Evolutionary conservation across 1,284 basidiomycete genomes (phyloP).

Genomic region (Irpex lacteus): DNA sequence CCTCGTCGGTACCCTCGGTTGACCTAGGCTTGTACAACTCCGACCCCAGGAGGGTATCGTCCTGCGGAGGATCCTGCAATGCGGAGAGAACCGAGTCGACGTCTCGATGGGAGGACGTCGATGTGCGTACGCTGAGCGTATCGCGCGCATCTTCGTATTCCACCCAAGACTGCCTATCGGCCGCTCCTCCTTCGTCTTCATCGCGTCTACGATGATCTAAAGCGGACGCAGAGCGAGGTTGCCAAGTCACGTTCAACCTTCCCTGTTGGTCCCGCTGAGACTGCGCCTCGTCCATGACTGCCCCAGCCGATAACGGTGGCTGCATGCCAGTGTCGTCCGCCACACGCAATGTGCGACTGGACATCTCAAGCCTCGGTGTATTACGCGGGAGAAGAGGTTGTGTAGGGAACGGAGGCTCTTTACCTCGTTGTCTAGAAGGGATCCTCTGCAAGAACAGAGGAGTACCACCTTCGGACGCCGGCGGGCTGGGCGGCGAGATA

Average conservation of each 20-base stretch:
- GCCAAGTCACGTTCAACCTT: constrained; percentile 20
- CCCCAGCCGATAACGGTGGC: constrained; percentile 12
- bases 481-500: background rate
- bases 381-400: constrained; percentile 31
- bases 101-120: constrained; percentile 20
- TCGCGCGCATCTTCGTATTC: constrained; percentile 9
- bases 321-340: constrained; percentile 14
- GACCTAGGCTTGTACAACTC: background rate
- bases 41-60: background rate
- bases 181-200: background rate
- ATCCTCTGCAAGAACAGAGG: constrained; percentile 26
- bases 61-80: background rate
- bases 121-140: constrained; percentile 8
- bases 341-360: constrained; percentile 22
- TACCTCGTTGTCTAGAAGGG: constrained; percentile 40
- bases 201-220: background rate
- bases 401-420: constrained; percentile 49
- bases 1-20: constrained; percentile 13
- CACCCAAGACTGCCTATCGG: constrained; percentile 4
- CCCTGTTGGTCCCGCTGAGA: constrained; percentile 3
- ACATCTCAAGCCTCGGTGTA: constrained; percentile 17
- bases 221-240: constrained; percentile 16
- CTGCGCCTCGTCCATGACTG: background rate
- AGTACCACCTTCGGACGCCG: constrained; percentile 6
- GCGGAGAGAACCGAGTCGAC: constrained; percentile 10